phyloP scores from a whole-genome alignment of 176 grass and related monocot species.

The Carex littledalei region DNA sequence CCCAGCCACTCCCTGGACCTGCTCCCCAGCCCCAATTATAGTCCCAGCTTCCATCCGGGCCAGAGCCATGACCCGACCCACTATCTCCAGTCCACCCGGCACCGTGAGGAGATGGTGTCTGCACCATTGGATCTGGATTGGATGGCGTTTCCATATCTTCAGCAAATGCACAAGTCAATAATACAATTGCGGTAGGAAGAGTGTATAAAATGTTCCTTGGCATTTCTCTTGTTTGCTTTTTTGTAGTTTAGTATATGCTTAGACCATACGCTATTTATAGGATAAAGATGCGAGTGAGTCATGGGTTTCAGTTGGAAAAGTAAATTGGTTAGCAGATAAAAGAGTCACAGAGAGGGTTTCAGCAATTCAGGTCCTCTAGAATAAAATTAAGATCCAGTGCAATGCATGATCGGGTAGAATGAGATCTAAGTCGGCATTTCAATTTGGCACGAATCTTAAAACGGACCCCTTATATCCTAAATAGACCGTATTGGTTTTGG shows the following conservation, averaged over 20 bases:
- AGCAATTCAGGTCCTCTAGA: not conserved
- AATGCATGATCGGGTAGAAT: no score
- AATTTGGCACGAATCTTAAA: no score
- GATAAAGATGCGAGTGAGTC: conserved; percentile 7
- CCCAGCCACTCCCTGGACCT: conserved; percentile 39
- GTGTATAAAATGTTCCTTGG: not conserved
- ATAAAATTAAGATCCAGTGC: no score
- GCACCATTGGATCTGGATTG: not conserved
- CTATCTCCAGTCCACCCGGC: conserved; percentile 36
- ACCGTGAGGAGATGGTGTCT: conserved; percentile 27
- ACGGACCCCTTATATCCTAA: no score
- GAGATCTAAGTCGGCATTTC: no score
- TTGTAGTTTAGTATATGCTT: not conserved
- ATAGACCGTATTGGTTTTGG: no score
- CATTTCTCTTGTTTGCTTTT: conserved; percentile 12
- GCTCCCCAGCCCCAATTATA: conserved; percentile 65
- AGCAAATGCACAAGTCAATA: conserved; percentile 8
- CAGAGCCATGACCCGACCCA: conserved; percentile 36
- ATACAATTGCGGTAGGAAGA: not conserved
- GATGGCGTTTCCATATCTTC: conserved; percentile 13
- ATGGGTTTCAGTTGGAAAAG: conserved; percentile 20
- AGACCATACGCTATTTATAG: conserved; percentile 1
- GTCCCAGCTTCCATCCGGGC: conserved; percentile 35
- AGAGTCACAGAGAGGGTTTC: not conserved
- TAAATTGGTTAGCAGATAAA: conserved; percentile 19